Percentiles rank a stretch among this genome's conserved stretches.
Evolutionary conservation across 768 basidiomycete genomes (phyloP).

Genomic region (Russula vinacea): DNA sequence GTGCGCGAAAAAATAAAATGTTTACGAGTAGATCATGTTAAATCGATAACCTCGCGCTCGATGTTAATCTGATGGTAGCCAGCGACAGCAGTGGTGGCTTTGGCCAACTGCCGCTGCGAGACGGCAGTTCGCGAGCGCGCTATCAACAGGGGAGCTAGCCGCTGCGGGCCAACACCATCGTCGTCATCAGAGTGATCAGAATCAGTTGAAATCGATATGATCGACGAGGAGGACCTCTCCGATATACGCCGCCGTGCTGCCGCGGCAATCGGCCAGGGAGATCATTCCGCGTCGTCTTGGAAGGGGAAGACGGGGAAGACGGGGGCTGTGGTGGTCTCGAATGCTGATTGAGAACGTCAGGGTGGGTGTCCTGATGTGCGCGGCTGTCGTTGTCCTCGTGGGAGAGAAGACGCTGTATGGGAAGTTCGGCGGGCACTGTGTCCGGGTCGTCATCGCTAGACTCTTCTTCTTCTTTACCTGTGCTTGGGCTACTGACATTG

Average conservation of each 20-base stretch:
- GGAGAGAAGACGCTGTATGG: not conserved
- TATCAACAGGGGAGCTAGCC: conserved; percentile 32
- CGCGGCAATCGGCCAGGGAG: not conserved
- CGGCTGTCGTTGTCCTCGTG: not conserved
- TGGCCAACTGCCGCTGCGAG: not conserved
- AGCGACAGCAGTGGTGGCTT: not conserved
- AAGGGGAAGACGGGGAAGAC: not conserved
- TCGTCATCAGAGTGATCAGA: conserved; percentile 32
- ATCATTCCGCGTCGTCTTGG: not conserved
- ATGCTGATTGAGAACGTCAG: not conserved
- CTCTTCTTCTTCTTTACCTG: conserved; percentile 9
- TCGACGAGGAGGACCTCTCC: conserved; percentile 18
- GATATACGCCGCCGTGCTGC: not conserved
- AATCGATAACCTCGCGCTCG: conserved; percentile 40
- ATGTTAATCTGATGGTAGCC: not conserved
- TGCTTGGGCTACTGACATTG: not conserved
- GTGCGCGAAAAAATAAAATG: not conserved
- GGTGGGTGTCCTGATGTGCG: not conserved
- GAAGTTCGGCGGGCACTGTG: conserved; percentile 17
- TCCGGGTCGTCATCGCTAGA: conserved; percentile 17
- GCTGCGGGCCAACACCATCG: conserved; percentile 4
- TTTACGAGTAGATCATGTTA: conserved; percentile 36
- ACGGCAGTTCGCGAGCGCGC: conserved; percentile 30
- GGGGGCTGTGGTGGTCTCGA: not conserved
- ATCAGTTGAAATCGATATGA: conserved; percentile 44